A percentile compares a stretch with the other conserved stretches of the same genome.
Evolutionary conservation across 2,329 filamentous ascomycete species (phyloP).

Genomic region (Mycosphaerella sp.): DNA sequence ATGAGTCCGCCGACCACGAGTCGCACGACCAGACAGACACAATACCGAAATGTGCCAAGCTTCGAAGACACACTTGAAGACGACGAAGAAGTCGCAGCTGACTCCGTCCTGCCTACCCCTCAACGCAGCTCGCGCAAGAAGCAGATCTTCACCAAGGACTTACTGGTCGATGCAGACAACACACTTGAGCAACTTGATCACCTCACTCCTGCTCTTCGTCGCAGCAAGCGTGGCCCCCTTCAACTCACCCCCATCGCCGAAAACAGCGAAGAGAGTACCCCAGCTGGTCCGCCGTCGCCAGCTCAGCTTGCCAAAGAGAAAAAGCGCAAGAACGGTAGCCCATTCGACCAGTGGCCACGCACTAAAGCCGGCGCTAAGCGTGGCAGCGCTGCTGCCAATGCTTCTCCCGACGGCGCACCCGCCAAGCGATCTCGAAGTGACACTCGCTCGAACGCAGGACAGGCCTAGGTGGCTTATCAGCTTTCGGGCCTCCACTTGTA

Average conservation of each 20-base stretch:
- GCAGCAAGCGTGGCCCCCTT: constrained; percentile 22
- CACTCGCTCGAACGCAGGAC: constrained; percentile 5
- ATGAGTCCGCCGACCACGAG: constrained; percentile 18
- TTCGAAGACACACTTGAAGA: constrained; percentile 12
- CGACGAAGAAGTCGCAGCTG: constrained; percentile 3
- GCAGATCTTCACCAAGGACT: constrained; percentile 13
- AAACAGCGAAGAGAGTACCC: constrained; percentile 23
- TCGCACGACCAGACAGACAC: constrained; percentile 12
- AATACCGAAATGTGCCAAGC: constrained; percentile 21
- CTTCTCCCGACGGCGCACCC: not conserved
- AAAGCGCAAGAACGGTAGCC: constrained; percentile 40
- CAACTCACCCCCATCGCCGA: constrained; percentile 42
- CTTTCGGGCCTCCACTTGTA: not conserved
- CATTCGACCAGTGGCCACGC: constrained; percentile 63
- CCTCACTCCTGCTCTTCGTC: constrained; percentile 24
- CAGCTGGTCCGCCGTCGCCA: constrained; percentile 4
- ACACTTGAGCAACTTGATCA: constrained; percentile 5
- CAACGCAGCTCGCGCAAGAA: constrained; percentile 30
- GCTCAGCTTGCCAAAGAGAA: constrained; percentile 2
- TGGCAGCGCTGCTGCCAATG: constrained; percentile 3
- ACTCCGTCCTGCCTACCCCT: constrained; percentile 9
- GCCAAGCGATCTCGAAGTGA: constrained; percentile 12
- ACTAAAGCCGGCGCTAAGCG: constrained; percentile 45
- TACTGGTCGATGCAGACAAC: constrained; percentile 29
- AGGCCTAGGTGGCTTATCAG: constrained; percentile 3